Evolutionary conservation across 768 basidiomycete species (phyloP).

Genomic region (Ramaria rubella): DNA sequence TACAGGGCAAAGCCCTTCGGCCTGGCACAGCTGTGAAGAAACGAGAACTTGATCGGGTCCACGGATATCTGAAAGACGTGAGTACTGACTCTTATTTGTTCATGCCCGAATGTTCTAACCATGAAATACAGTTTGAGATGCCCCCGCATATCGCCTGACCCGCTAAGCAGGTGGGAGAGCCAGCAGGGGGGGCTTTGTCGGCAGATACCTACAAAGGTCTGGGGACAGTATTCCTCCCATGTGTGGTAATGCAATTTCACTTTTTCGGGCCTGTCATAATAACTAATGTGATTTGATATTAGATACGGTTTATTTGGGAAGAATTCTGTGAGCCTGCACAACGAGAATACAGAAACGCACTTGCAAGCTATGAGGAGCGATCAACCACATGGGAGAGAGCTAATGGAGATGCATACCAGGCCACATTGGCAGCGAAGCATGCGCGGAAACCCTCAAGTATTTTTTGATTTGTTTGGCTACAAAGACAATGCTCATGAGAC

Average conservation of each 20-base stretch:
- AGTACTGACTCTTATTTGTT: neutral
- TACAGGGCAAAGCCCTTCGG: constrained; percentile 1
- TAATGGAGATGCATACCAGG: too few species aligned
- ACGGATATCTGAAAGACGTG: neutral
- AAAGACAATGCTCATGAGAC: neutral
- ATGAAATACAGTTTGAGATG: constrained; percentile 3
- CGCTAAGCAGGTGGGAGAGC: neutral
- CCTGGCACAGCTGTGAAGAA: neutral
- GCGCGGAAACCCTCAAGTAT: too few species aligned
- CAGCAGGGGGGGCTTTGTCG: neutral
- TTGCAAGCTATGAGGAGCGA: too few species aligned
- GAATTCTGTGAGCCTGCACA: too few species aligned
- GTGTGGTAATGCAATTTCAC: neutral
- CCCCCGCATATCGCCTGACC: neutral
- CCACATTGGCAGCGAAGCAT: too few species aligned
- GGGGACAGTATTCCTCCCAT: neutral
- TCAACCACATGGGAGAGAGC: too few species aligned
- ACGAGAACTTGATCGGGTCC: constrained; percentile 4
- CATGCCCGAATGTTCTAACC: neutral
- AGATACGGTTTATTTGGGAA: too few species aligned
- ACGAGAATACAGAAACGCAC: too few species aligned
- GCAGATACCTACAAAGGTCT: neutral
- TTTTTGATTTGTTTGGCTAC: too few species aligned
- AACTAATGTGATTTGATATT: neutral
- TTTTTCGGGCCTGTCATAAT: neutral